Evolutionary conservation across 1,284 basidiomycete genomes (phyloP), one percentile per base, ranked within the genome.

Genomic region (Peniophora sp.): DNA sequence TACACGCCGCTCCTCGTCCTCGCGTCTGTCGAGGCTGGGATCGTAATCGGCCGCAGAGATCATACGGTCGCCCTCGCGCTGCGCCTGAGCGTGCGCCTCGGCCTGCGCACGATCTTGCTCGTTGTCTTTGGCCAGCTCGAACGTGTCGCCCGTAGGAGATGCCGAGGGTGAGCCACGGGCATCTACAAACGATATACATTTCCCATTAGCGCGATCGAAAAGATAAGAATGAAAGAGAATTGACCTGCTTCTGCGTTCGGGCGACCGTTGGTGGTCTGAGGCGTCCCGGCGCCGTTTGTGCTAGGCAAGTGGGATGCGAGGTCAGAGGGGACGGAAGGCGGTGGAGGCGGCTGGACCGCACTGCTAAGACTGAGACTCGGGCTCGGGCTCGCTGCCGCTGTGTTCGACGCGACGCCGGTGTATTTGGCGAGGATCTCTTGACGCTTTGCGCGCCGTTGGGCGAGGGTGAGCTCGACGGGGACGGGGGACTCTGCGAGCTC

Each of bases 11-110:
- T 82, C 79, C 56, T 89, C 87, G 57, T 94, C 91, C 62, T 89
- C 87, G 27, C 84, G 75, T 37, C 86, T 79, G 68, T 95, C 93
- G 55, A 85, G 66, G 60, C 85, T 88, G 15, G 92, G 91, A 66
- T 96, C 90, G 68, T 97, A 97, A 68, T 97, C 93, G 43, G 92
- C 94, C 18, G 94, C 94, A 39, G 84, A 89, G 34, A 95, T 74
- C 62, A 88, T 86, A 57, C 85, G 73, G 44, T 70, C 70, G n/a
- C 70, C 77, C 47, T 74, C 71, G 3, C 50, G 56, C 23, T 47
- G 50, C 14, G 49, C 48, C 50, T 78, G 69, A 47, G 67, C 65
- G 54, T 69, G 69, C 1, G 65, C 66, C 49, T 68, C 68, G 2
- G 64, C 66, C 54, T 71, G 66, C 17, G 68, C 67, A 14, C 68